Evolutionary conservation across 148 eudicot genomes (phyloP), one percentile per base, ranked within the genome.

Genomic region (Salicornia ramosissima): DNA sequence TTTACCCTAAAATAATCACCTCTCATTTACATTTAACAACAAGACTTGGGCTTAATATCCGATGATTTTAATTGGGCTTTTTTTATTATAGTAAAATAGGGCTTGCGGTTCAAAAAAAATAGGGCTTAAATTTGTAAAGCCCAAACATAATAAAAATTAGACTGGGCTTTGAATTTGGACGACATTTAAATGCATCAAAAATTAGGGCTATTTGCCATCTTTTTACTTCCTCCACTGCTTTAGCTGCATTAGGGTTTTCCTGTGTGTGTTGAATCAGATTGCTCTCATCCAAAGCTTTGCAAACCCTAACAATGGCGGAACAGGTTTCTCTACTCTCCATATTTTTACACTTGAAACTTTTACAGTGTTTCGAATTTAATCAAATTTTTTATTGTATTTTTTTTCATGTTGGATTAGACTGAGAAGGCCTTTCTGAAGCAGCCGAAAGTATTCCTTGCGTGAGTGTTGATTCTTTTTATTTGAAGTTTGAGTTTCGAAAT

Each of bases 381-480:
- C 19, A 19, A 26, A 19, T 34, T 40, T 61, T 28, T 13, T 24
- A 39, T 15, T 52, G 9, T 15, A 26, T 60, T 52, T 25, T 22
- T 64, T 0, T 57, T 40, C 19, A 3, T 42, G 13, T 18, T 30
- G 5, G 54, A 67, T 50, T 67, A 82, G 85, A 82, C 85, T n/a
- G 85, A 82, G 72, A 79, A 82, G 81, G 85, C 85, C 2, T 82
- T 79, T 39, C 66, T 79, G 71, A 82, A 82, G 68, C 85, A 82
- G 71, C 85, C 85, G 1, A 82, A 82, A 76, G 80, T 82, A 24
- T 82, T 82, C 76, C 80, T 79, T 57, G 49, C 79, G 85, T 82
- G 64, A 67, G 80, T 65, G n/a, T n/a, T n/a, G 39, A 15, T 53
- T 12, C 0, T n/a, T 24, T 4, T 16, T 16, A 25, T 25, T 40